Base-by-base conservation (phyloP, 768 basidiomycete species). In the Mycena epipterygia region DNA sequence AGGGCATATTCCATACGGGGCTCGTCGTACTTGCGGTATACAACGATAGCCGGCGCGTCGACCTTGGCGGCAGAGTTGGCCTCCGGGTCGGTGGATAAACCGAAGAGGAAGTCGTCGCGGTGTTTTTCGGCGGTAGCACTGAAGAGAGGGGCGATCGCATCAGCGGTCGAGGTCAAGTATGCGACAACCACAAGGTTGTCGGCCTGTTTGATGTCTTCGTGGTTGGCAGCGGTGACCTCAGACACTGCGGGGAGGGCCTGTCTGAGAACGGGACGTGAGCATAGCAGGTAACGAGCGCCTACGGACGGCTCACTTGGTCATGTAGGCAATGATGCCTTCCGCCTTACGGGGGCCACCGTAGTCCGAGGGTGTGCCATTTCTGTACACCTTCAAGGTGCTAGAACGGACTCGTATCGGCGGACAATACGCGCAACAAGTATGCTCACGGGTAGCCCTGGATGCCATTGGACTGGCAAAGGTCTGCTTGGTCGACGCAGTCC, bases 181-280 rank as follows among this genome's bases (percentile, higher is more conserved):
- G 94, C 95, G 75, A 99, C 83, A 58, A 89, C 90, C 68, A 99
- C 97, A 68, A 99, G 85, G 81, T 92, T 96, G 88, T 99, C 98
- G 12, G 94, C 88, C 25, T 87, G 86, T 82, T 90, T 89, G 90
- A 99, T 98, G 73, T 96, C 94, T 49, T 90, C 88, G 77, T 93
- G 90, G 80, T 93, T 95, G 44, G 83, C 88, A 21, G 84, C 82
- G 4, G 92, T 95, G 39, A 99, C 91, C 41, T 90, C 87, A 8
- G 95, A 91, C 25, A 99, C 93, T 42, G 98, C 96, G 12, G 98
- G 98, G 21, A 99, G 89, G 12, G 95, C 91, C 88, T 99, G 98
- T 79, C 96, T 85, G 55, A 42, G 16, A 68, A 8, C 46, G 52
- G 30, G 29, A 56, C 52, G 76, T 68, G 74, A 66, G 52, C 9